Evolutionary conservation across 2,329 filamentous ascomycete species (phyloP).

Genomic region (Cordyceps fumosorosea): DNA sequence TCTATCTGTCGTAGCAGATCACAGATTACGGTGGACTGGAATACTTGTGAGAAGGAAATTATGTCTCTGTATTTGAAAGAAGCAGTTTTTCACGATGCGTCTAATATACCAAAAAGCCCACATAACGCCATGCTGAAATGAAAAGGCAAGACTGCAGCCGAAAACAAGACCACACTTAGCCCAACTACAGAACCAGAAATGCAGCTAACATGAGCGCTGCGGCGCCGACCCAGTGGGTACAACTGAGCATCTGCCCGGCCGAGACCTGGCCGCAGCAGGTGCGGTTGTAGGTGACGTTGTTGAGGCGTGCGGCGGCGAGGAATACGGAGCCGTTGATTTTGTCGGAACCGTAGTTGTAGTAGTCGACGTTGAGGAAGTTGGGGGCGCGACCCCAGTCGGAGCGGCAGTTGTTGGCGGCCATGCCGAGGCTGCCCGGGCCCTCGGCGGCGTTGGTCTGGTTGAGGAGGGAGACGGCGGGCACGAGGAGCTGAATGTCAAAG

Average conservation of each 20-base stretch:
- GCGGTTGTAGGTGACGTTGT: slow-evolving; percentile 62
- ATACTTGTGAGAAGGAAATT: not conserved
- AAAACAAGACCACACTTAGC: too few relatives aligned
- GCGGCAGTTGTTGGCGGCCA: slow-evolving; percentile 56
- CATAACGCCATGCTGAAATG: slow-evolving; percentile 6
- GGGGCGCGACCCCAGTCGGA: slow-evolving; percentile 60
- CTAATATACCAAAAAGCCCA: not conserved
- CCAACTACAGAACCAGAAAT: slow-evolving; percentile 12
- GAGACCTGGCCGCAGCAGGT: slow-evolving; percentile 47
- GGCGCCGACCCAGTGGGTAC: slow-evolving; percentile 16
- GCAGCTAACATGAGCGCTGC: slow-evolving; percentile 18
- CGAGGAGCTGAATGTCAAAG: slow-evolving; percentile 55
- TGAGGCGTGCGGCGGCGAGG: slow-evolving; percentile 60
- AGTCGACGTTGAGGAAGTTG: slow-evolving; percentile 77
- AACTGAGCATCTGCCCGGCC: slow-evolving; percentile 21
- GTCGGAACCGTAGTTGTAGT: slow-evolving; percentile 61
- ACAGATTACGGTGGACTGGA: not conserved
- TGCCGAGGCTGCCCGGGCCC: slow-evolving; percentile 61
- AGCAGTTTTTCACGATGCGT: not conserved
- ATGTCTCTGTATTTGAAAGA: not conserved
- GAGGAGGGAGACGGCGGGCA: slow-evolving; percentile 64
- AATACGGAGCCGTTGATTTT: slow-evolving; percentile 66
- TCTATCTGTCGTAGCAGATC: too few relatives aligned
- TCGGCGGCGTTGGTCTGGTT: slow-evolving; percentile 65
- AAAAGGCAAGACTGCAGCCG: not conserved